Evolutionary conservation across 2,329 filamentous ascomycete species (phyloP).

Genomic region (Elsinoe batatas): DNA sequence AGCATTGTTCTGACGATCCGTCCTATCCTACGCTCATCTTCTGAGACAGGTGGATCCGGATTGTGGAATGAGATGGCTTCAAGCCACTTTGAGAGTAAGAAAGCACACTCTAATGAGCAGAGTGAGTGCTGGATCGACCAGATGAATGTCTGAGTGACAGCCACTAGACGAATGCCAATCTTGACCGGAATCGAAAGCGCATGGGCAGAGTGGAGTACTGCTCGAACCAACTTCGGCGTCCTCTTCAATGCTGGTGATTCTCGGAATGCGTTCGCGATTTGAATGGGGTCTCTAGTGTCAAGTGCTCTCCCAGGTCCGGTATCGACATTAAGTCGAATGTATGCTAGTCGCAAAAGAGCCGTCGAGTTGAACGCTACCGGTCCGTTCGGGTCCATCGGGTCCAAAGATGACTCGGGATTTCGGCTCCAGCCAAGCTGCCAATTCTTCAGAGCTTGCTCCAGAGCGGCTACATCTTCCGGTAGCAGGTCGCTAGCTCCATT

Average conservation of each 20-base stretch:
- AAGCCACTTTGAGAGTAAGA: constrained; percentile 45
- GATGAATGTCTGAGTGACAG: constrained; percentile 46
- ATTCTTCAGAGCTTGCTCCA: constrained; percentile 30
- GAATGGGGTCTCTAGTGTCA: constrained; percentile 34
- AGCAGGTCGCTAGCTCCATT: constrained; percentile 26
- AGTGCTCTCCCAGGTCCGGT: constrained; percentile 36
- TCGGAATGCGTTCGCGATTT: constrained; percentile 33
- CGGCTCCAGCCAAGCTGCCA: constrained; percentile 30
- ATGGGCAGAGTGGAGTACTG: constrained; percentile 45
- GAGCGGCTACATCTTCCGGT: constrained; percentile 31
- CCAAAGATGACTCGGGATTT: constrained; percentile 28
- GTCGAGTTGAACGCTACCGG: constrained; percentile 36
- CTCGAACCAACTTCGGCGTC: constrained; percentile 40
- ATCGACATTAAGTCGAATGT: constrained; percentile 38
- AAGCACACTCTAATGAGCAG: constrained; percentile 45
- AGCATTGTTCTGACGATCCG: constrained; percentile 33
- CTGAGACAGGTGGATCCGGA: constrained; percentile 28
- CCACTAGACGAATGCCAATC: constrained; percentile 45
- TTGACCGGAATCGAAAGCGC: constrained; percentile 47
- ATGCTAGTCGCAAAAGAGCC: constrained; percentile 38
- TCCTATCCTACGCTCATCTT: constrained; percentile 31
- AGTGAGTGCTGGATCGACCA: constrained; percentile 50
- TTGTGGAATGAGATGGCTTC: constrained; percentile 28
- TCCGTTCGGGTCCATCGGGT: constrained; percentile 29
- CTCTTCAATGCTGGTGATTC: constrained; percentile 35